Base-by-base conservation (phyloP, 2,329 filamentous ascomycete species). In the Beauveria asiatica region DNA sequence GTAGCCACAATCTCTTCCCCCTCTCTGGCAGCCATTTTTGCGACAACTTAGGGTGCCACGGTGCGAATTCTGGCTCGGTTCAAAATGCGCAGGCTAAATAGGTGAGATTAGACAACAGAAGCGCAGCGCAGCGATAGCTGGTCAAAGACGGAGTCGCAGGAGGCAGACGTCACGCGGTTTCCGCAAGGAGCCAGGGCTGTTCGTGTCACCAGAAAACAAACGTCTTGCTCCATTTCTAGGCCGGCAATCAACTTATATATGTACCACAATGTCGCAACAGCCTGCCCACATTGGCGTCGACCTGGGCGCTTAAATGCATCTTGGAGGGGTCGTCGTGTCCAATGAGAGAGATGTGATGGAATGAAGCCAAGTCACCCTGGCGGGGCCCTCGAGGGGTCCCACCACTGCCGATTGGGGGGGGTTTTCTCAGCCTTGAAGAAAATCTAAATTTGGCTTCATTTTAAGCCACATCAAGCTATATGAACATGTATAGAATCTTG, bases 1-100 rank as follows among this genome's bases (percentile, higher is more conserved):
- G 78, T 80, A 50, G 77, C 78, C 58, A 79, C 77, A 62, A 78
- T 76, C 66, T 81, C 79, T 70, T 81, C 79, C 56, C 78, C 79
- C 44, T 74, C 74, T 63, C 72, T 70, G 33, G 73, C 71, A 52
- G 78, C 76, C 79, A 81, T 81, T 13, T 62, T 72, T 53, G 58
- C 51, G n/a, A 42, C 13, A 21, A n/a, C n/a, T 21, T 21, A 5
- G 19, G 13, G 8, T 23, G 23, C 23, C 23, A 23, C 23, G 23
- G 23, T n/a, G n/a, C 21, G 6, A 11, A 1, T 19, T 30, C 21
- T 23, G 30, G 45, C 33, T 17, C 1, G 25, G 4, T 25, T 48
- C 1, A 39, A 37, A 25, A 57, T n/a, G 19, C 27, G 27, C 42
- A 51, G 10, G 25, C 27, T 5, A 2, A 17, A n/a, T 46, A 8